phyloP scores from a whole-genome alignment of 371 early-diverging fungal species.

The Nematocida parisii region DNA sequence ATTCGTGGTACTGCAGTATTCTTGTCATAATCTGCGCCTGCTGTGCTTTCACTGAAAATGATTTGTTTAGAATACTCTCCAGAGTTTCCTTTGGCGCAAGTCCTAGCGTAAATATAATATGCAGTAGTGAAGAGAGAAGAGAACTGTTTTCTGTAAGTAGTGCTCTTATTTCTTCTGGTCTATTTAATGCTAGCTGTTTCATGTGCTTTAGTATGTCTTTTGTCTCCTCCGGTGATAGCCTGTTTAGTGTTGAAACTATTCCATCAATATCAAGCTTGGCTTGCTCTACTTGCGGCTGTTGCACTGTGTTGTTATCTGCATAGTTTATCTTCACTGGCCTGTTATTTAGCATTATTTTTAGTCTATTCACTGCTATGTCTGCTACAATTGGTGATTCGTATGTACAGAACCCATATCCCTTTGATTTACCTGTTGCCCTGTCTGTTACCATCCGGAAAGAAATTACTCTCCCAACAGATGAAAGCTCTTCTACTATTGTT shows the following conservation, averaged over 20 bases:
- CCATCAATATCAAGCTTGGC: slow-evolving; percentile 63
- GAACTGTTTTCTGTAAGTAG: slow-evolving; percentile 62
- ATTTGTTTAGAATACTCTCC: slow-evolving; percentile 59
- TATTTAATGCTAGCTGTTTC: slow-evolving; percentile 68
- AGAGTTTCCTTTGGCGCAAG: slow-evolving; percentile 56
- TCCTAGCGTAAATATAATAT: slow-evolving; percentile 62
- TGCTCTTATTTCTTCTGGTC: slow-evolving; percentile 67
- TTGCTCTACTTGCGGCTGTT: slow-evolving; percentile 44
- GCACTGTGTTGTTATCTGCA: slow-evolving; percentile 69
- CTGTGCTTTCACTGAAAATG: slow-evolving; percentile 63
- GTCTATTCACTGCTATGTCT: slow-evolving; percentile 69
- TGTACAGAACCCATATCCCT: slow-evolving; percentile 71
- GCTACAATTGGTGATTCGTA: slow-evolving; percentile 71
- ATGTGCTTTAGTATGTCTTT: slow-evolving; percentile 69
- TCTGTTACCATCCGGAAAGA: slow-evolving; percentile 69
- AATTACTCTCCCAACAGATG: slow-evolving; percentile 70
- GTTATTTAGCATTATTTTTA: slow-evolving; percentile 70
- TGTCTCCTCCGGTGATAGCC: slow-evolving; percentile 65
- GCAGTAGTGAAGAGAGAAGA: slow-evolving; percentile 65
- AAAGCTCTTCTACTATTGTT: slow-evolving; percentile 69
- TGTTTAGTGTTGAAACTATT: slow-evolving; percentile 63
- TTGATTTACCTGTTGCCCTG: slow-evolving; percentile 69
- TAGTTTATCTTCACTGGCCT: slow-evolving; percentile 71
- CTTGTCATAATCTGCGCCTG: slow-evolving; percentile 67
- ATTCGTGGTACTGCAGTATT: slow-evolving; percentile 65